These are phyloP conservation scores for Pyrrhoderma lamaoense DNA, from an alignment of 1,284 basidiomycete genomes.

Conservation along the genomic window DNA sequence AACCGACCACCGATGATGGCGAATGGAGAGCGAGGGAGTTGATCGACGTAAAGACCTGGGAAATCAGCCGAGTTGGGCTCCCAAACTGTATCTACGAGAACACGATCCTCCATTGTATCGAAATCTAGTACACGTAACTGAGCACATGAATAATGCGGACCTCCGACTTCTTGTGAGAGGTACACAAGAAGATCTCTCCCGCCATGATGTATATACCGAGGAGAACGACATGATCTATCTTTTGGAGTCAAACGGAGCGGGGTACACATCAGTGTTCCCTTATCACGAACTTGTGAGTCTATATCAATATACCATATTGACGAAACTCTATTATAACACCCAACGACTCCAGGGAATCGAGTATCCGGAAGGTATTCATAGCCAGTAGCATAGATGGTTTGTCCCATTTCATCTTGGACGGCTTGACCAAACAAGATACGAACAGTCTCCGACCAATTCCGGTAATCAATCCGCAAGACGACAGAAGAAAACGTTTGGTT, in stretches of 20 bases:
- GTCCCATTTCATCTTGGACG: constrained; percentile 37
- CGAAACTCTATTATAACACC: constrained; percentile 56
- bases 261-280: constrained; percentile 18
- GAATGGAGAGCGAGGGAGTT: constrained; percentile 40
- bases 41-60: constrained; percentile 57
- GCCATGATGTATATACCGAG: constrained; percentile 34
- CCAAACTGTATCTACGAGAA: constrained; percentile 36
- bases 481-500: constrained; percentile 27
- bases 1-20: constrained; percentile 26
- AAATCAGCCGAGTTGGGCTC: constrained; percentile 32
- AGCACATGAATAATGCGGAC: constrained; percentile 53
- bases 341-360: constrained; percentile 50
- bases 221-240: constrained; percentile 48
- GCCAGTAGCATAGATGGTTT: constrained; percentile 49
- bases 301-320: constrained; percentile 45
- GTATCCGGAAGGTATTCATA: constrained; percentile 52
- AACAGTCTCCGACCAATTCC: constrained; percentile 10
- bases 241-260: constrained; percentile 35
- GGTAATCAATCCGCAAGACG: constrained; percentile 28
- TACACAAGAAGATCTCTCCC: constrained; percentile 37
- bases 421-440: constrained; percentile 48
- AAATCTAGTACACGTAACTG: constrained; percentile 40
- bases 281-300: not conserved
- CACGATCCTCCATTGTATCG: constrained; percentile 14
- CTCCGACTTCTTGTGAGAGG: constrained; percentile 48